A percentile compares a stretch with the other conserved stretches of the same genome.
Evolutionary conservation across 2,329 filamentous ascomycete species (phyloP).

Genomic region (Phyllosticta citriasiana): DNA sequence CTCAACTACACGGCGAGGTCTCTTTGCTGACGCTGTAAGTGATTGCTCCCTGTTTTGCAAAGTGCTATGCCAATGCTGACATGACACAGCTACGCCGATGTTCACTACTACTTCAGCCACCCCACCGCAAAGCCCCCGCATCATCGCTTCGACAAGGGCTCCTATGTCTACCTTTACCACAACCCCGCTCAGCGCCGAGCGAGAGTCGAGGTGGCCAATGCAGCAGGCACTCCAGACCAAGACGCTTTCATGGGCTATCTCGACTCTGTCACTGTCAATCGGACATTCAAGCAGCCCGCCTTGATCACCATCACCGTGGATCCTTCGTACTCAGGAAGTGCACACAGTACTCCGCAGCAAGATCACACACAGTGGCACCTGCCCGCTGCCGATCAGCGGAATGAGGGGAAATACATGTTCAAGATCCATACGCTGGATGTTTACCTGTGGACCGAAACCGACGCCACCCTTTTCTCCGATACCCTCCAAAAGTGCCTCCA

Average conservation of each 20-base stretch:
- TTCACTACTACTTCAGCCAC: slow-evolving; percentile 71
- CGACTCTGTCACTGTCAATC: slow-evolving; percentile 54
- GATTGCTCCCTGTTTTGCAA: not conserved
- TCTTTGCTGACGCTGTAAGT: slow-evolving; percentile 39
- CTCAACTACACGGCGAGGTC: slow-evolving; percentile 38
- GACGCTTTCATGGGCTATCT: slow-evolving; percentile 69
- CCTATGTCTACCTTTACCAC: slow-evolving; percentile 73
- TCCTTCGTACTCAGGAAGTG: slow-evolving; percentile 21
- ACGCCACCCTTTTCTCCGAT: slow-evolving; percentile 61
- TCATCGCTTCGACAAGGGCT: slow-evolving; percentile 70
- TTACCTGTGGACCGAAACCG: slow-evolving; percentile 69
- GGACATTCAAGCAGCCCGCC: slow-evolving; percentile 65
- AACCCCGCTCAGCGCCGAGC: slow-evolving; percentile 57
- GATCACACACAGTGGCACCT: slow-evolving; percentile 58
- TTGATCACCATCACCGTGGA: slow-evolving; percentile 59
- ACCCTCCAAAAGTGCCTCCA: slow-evolving; percentile 57
- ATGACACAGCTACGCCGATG: slow-evolving; percentile 57
- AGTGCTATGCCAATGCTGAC: slow-evolving; percentile 13
- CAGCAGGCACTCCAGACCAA: slow-evolving; percentile 63
- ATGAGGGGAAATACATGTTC: slow-evolving; percentile 72
- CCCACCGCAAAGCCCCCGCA: slow-evolving; percentile 59
- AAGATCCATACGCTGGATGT: slow-evolving; percentile 65
- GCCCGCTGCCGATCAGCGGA: slow-evolving; percentile 59
- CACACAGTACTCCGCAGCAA: slow-evolving; percentile 36
- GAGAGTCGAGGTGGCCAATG: slow-evolving; percentile 67